Base-by-base conservation (phyloP, 1,284 basidiomycete genomes). In the Leccinum subrobustum region DNA sequence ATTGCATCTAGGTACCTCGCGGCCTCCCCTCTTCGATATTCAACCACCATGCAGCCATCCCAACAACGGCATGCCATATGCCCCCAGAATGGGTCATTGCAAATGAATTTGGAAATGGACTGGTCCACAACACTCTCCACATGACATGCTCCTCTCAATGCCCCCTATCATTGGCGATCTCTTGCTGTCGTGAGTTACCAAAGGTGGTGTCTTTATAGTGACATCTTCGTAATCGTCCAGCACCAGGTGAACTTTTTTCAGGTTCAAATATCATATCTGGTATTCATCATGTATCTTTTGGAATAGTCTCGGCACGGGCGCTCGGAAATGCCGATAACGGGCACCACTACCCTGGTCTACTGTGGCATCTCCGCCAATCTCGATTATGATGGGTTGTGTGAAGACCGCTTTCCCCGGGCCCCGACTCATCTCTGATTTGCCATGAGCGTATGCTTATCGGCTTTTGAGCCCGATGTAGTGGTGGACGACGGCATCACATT, bases 401-500 rank as follows among this genome's bases (percentile, higher is more conserved):
- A 18, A 6, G 9, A 25, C 16, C 25, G 2, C 25, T n/a, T 31
- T 35, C 31, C 33, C 9, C 12, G 27, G 27, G 27, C 7, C 27
- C 27, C 9, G 44, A 20, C 6, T 25, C 25, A 20, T 7, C 11
- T 12, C 44, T 47, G 16, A 29, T 35, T 44, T 37, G 20, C 39
- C 29, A 8, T n/a, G 6, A 16, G 58, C 63, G 53, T 39, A 52
- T 64, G 52, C 52, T 55, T 53, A 55, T 63, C 48, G 0, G 27
- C 12, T 16, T 33, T 35, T 6, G 18, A 33, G 5, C 12, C 23
- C 12, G 11, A 4, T 42, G 37, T 9, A 42, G 14, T 25, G n/a
- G 6, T 6, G 4, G 16, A 11, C 6, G 35, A 20, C 1, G n/a
- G 12, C 6, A 44, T 44, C 1, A 20, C 18, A 11, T 18, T 5